Percentiles rank a stretch among this genome's conserved stretches.
These are phyloP conservation scores for Kwoniella sp. DNA, from an alignment of 768 basidiomycete genomes.

Conservation along the genomic window DNA sequence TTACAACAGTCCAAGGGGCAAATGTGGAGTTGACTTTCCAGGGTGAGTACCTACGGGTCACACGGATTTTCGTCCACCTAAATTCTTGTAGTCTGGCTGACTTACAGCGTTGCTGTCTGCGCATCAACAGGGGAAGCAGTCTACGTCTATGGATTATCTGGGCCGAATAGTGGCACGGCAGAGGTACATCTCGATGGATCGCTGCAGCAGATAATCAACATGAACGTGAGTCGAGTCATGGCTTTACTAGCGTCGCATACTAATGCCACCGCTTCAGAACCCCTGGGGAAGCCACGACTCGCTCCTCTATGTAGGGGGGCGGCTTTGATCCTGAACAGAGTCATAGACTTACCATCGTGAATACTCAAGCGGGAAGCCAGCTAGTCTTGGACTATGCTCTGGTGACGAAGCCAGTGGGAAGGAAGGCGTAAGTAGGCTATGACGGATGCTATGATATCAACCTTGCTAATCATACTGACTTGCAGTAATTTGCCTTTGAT, in stretches of 20 bases:
- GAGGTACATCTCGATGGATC: slow-evolving; percentile 13
- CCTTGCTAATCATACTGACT: background rate
- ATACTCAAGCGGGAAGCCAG: slow-evolving; percentile 13
- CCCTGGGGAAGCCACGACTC: slow-evolving; percentile 17
- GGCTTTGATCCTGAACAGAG: slow-evolving; percentile 6
- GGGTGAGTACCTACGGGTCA: slow-evolving; percentile 2
- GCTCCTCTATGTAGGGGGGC: slow-evolving; percentile 11
- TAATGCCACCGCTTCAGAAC: slow-evolving; percentile 2
- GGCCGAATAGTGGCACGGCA: slow-evolving; percentile 14
- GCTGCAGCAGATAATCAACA: slow-evolving; percentile 10
- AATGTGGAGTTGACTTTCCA: slow-evolving; percentile 12
- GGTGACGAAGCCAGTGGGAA: slow-evolving; percentile 3
- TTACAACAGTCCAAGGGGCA: slow-evolving; percentile 3
- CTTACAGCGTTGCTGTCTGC: background rate
- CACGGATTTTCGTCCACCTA: background rate
- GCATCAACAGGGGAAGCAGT: slow-evolving; percentile 9
- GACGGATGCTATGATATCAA: background rate
- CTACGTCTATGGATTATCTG: slow-evolving; percentile 19
- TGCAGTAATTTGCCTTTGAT: slow-evolving; percentile 1
- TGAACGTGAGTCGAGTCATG: slow-evolving; percentile 5
- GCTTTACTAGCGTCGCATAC: background rate
- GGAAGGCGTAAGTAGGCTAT: slow-evolving; percentile 3
- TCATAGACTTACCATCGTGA: slow-evolving; percentile 13
- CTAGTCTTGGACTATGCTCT: slow-evolving; percentile 20
- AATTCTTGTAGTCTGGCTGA: background rate